Percentiles rank a stretch among this genome's conserved stretches.
Evolutionary conservation across 495 filamentous ascomycete genomes (phyloP).

Genomic region (Penicillium soppii): DNA sequence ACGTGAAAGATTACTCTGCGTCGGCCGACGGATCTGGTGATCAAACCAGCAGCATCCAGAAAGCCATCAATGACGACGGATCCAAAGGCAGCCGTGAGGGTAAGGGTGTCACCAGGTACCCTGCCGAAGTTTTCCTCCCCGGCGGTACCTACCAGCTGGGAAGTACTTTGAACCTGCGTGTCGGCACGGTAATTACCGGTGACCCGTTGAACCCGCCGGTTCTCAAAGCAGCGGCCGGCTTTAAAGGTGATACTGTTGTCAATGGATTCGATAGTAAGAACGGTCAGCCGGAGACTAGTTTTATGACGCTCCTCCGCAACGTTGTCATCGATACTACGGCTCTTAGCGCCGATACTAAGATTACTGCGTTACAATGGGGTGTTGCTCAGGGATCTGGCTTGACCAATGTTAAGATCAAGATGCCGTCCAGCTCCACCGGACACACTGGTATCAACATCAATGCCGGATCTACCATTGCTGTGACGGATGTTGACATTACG

Average conservation of each 20-base stretch:
- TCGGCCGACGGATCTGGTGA: slow-evolving; percentile 42
- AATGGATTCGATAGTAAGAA: slow-evolving; percentile 26
- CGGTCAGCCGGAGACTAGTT: slow-evolving; percentile 35
- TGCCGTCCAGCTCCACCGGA: slow-evolving; percentile 52
- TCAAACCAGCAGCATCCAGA: slow-evolving; percentile 39
- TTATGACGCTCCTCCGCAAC: slow-evolving; percentile 40
- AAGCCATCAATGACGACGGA: slow-evolving; percentile 33
- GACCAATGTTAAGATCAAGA: slow-evolving; percentile 70
- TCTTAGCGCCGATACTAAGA: slow-evolving; percentile 20
- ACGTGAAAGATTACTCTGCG: slow-evolving; percentile 52
- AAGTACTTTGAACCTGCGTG: slow-evolving; percentile 34
- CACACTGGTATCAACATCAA: slow-evolving; percentile 49
- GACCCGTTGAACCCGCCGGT: slow-evolving; percentile 34
- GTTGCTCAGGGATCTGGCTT: slow-evolving; percentile 65
- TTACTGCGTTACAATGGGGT: slow-evolving; percentile 57
- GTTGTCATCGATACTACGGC: slow-evolving; percentile 37
- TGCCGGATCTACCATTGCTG: slow-evolving; percentile 40
- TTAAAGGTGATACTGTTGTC: slow-evolving; percentile 25
- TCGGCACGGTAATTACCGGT: slow-evolving; percentile 42
- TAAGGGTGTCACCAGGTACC: slow-evolving; percentile 41
- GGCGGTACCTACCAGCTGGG: slow-evolving; percentile 43
- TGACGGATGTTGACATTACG: slow-evolving; percentile 45
- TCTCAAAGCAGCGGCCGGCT: slow-evolving; percentile 31
- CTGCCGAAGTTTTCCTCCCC: slow-evolving; percentile 50
- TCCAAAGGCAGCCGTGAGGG: slow-evolving; percentile 25